Evolutionary conservation across 352 stramenopile genomes (phyloP).

Genomic region (Pythium periplocum): DNA sequence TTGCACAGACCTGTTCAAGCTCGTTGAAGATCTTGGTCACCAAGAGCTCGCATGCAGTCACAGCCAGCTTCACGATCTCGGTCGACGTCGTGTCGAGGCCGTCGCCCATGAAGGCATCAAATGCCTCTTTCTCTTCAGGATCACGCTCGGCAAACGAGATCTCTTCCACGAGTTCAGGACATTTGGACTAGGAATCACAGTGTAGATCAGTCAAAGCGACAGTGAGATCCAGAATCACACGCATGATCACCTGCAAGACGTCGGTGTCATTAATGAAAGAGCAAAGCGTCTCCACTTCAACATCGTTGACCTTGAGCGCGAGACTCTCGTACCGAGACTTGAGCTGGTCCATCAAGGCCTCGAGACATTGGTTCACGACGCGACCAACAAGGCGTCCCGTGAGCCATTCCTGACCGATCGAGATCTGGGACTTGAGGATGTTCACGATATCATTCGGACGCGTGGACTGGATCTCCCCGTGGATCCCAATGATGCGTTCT

Average conservation of each 20-base stretch:
- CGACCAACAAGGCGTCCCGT: constrained; percentile 55
- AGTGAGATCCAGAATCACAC: constrained; percentile 1
- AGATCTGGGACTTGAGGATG: constrained; percentile 84
- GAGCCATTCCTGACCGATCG: constrained; percentile 79
- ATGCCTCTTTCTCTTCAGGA: constrained; percentile 68
- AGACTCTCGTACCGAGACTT: constrained; percentile 63
- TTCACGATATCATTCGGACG: constrained; percentile 85
- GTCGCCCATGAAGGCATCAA: constrained; percentile 74
- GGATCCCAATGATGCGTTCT: constrained; percentile 46
- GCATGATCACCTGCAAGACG: constrained; percentile 55
- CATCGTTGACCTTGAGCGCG: constrained; percentile 30
- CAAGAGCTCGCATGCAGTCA: constrained; percentile 55
- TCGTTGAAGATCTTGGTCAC: constrained; percentile 78
- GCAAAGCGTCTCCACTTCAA: constrained; percentile 72
- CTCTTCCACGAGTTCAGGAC: constrained; percentile 72
- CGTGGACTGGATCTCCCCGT: constrained; percentile 68
- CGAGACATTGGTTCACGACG: constrained; percentile 66
- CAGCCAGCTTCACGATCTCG: constrained; percentile 73
- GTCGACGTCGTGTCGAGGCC: constrained; percentile 68
- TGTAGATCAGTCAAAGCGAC: not conserved
- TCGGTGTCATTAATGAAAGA: constrained; percentile 86
- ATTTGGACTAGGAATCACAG: constrained; percentile 47
- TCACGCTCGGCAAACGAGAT: constrained; percentile 76
- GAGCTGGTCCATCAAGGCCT: constrained; percentile 70
- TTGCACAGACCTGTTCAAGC: constrained; percentile 47